Conservation (phyloP, 1,284 basidiomycete genomes). For the Ustilago tritici region DNA sequence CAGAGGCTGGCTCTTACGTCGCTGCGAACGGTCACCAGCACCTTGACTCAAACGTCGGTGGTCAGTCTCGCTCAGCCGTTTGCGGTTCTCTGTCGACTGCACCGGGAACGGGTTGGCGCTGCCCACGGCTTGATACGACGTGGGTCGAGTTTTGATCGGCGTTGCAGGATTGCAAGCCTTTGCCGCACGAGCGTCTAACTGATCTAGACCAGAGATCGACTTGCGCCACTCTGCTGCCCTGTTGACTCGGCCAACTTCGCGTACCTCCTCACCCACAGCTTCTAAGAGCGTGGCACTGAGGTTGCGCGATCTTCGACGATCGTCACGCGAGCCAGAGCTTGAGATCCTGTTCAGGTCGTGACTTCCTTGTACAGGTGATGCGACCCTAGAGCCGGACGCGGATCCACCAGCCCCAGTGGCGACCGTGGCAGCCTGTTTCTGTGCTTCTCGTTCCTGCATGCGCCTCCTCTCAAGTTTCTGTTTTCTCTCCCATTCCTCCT, state of each 20-base stretch:
- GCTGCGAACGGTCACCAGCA: slow-evolving; percentile 31
- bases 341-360: slow-evolving; percentile 13
- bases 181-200: slow-evolving; percentile 31
- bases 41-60: slow-evolving; percentile 51
- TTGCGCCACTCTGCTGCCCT: slow-evolving; percentile 46
- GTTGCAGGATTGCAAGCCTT: slow-evolving; percentile 21
- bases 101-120: slow-evolving; percentile 29
- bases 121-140: slow-evolving; percentile 23
- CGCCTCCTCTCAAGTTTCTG: slow-evolving; percentile 37
- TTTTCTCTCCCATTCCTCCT: slow-evolving; percentile 53
- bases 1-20: slow-evolving; percentile 40
- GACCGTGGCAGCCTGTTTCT: slow-evolving; percentile 36
- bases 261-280: slow-evolving; percentile 39
- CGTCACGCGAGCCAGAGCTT: slow-evolving; percentile 17
- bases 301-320: slow-evolving; percentile 38
- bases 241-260: slow-evolving; percentile 12
- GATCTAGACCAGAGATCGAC: slow-evolving; percentile 37
- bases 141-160: slow-evolving; percentile 30
- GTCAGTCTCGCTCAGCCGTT: slow-evolving; percentile 47
- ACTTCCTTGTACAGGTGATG: slow-evolving; percentile 22
- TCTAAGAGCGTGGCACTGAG: slow-evolving; percentile 43
- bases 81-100: slow-evolving; percentile 16
- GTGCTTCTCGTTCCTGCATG: slow-evolving; percentile 43
- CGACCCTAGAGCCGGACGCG: slow-evolving; percentile 20
- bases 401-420: slow-evolving; percentile 19